Percentiles rank a stretch among this genome's conserved stretches.
These are phyloP conservation scores for Gilbertella persicaria DNA, from an alignment of 371 early-diverging fungal species.

Conservation along the genomic window DNA sequence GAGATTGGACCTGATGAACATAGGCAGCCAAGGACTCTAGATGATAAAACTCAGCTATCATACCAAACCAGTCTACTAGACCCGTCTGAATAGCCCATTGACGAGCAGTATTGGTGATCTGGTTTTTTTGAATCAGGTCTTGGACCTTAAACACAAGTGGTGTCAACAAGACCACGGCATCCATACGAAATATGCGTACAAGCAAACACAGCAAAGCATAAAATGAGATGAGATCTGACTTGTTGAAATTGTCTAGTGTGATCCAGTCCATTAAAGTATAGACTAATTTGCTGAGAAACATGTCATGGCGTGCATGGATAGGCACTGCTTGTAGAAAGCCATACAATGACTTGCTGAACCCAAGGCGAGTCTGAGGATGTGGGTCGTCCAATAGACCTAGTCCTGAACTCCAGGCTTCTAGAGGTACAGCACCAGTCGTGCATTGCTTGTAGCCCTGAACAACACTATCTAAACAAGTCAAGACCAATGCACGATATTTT, in stretches of 20 bases:
- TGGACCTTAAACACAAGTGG: slow-evolving; percentile 70
- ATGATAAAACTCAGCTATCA: slow-evolving; percentile 36
- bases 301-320: slow-evolving; percentile 20
- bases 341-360: slow-evolving; percentile 9
- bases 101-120: slow-evolving; percentile 30
- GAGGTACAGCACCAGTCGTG: slow-evolving; percentile 1
- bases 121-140: slow-evolving; percentile 26
- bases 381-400: slow-evolving; percentile 21
- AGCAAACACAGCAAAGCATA: slow-evolving; percentile 52
- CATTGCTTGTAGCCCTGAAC: slow-evolving; percentile 7
- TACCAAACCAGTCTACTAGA: slow-evolving; percentile 48
- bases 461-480: slow-evolving; percentile 51
- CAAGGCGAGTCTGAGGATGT: slow-evolving; percentile 16
- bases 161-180: slow-evolving; percentile 58
- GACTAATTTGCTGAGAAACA: slow-evolving; percentile 46
- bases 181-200: slow-evolving; percentile 56
- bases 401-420: slow-evolving; percentile 18
- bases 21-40: slow-evolving; percentile 28
- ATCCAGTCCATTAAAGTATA: slow-evolving; percentile 52
- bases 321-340: neutral
- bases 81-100: slow-evolving; percentile 59
- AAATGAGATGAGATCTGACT: slow-evolving; percentile 57
- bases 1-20: neutral
- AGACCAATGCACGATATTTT: slow-evolving; percentile 48
- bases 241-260: slow-evolving; percentile 36